These are phyloP conservation scores for Krasilnikovozyma curviuscula DNA, from an alignment of 768 basidiomycete species.

Conservation along the genomic window DNA sequence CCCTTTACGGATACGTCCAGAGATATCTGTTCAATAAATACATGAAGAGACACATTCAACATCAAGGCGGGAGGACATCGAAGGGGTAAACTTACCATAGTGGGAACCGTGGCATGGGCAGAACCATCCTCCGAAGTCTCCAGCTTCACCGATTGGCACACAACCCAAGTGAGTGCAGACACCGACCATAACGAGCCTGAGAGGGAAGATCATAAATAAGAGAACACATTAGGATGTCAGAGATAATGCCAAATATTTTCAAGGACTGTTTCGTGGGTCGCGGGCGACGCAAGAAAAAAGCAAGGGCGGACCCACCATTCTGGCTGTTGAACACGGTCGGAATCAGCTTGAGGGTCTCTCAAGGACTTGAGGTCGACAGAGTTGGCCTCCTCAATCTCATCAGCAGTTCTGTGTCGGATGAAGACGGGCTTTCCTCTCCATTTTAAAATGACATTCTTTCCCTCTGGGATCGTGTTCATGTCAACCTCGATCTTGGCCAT, in stretches of 20 bases:
- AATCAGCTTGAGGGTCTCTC: constrained; percentile 81
- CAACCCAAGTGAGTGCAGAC: constrained; percentile 62
- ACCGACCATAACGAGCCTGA: constrained; percentile 32
- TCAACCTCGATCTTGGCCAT: constrained; percentile 96
- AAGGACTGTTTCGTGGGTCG: too few relatives aligned
- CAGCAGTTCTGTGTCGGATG: constrained; percentile 81
- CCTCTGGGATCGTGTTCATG: constrained; percentile 73
- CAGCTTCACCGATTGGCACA: constrained; percentile 39
- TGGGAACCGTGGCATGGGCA: constrained; percentile 99
- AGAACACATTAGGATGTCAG: neutral
- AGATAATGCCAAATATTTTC: too few relatives aligned
- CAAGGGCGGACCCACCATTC: constrained; percentile 95
- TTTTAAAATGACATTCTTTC: constrained; percentile 52
- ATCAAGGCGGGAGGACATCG: constrained; percentile 22
- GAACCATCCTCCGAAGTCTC: constrained; percentile 98
- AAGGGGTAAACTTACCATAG: constrained; percentile 16
- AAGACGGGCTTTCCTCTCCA: constrained; percentile 99
- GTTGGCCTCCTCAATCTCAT: constrained; percentile 86
- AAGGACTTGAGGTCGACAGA: constrained; percentile 61
- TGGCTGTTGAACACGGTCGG: constrained; percentile 72
- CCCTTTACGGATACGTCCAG: constrained; percentile 86
- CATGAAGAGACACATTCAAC: constrained; percentile 46
- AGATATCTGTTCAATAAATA: neutral
- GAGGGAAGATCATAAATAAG: neutral
- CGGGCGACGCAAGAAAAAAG: constrained; percentile 19